These are phyloP conservation scores for Theileria annulata DNA, from an alignment of 169 alveolate species.

Conservation along the genomic window DNA sequence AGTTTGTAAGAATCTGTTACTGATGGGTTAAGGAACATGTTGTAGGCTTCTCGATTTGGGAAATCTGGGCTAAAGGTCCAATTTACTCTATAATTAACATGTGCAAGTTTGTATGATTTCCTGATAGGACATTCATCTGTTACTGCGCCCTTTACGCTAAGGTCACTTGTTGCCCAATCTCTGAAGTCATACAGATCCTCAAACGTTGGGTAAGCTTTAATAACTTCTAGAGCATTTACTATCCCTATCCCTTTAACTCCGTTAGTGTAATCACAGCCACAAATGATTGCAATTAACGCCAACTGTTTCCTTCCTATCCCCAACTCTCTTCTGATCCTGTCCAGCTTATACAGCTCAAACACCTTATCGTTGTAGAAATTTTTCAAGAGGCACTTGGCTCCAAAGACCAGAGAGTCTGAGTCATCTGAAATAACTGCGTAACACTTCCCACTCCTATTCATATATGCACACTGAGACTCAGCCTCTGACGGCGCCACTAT, in stretches of 20 bases:
- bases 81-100: slow-evolving; percentile 70
- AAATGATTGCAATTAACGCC: slow-evolving; percentile 85
- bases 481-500: slow-evolving; percentile 95
- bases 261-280: slow-evolving; percentile 93
- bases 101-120: slow-evolving; percentile 64
- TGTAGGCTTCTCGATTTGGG: slow-evolving; percentile 78
- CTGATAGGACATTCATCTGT: slow-evolving; percentile 60
- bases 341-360: slow-evolving; percentile 85
- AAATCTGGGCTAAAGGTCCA: slow-evolving; percentile 76
- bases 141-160: slow-evolving; percentile 41
- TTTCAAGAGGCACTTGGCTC: slow-evolving; percentile 86
- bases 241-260: slow-evolving; percentile 95
- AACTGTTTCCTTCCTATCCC: slow-evolving; percentile 85
- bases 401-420: slow-evolving; percentile 91
- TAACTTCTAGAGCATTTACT: slow-evolving; percentile 92
- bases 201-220: slow-evolving; percentile 86
- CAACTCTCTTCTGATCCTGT: slow-evolving; percentile 70
- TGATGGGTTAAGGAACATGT: slow-evolving; percentile 67
- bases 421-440: slow-evolving; percentile 93
- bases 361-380: slow-evolving; percentile 84
- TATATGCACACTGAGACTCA: slow-evolving; percentile 91
- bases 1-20: slow-evolving; percentile 49
- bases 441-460: slow-evolving; percentile 76
- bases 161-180: slow-evolving; percentile 80
- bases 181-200: slow-evolving; percentile 79